Base-by-base conservation (phyloP, 2,329 filamentous ascomycete species). In the Penicillium concentricum region DNA sequence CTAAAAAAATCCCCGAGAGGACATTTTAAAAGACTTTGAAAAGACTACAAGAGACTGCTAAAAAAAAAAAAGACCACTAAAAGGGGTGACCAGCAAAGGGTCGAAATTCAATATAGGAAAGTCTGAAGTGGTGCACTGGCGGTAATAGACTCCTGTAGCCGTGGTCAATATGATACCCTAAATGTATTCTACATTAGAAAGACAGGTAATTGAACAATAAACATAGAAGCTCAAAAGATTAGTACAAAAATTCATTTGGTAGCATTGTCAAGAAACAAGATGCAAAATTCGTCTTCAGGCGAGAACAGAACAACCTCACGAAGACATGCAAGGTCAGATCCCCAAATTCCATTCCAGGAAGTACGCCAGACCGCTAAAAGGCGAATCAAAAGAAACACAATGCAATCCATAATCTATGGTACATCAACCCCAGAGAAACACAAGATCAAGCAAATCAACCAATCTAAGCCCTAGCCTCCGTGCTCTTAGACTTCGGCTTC, bases 401-500 rank as follows among this genome's bases (percentile, higher is more conserved):
- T 34, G 16, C 43, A 48, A 48, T 32, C 26, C 54, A 35, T 20
- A 46, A 6, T 15, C 18, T 50, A 52, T 46, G n/a, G 26, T 52
- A 56, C 54, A 55, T 45, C 42, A 32, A 47, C 15, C 32, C 18
- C 24, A n/a, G 24, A 46, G 34, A 45, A 45, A 18, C 7, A 26
- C 15, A 30, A 52, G 22, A 49, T 16, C 7, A 34, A 45, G 38
- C 18, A 35, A 44, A 16, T 15, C 35, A 28, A 12, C n/a, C 18
- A 34, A 37, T 22, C 45, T 59, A 65, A 24, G 53, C 39, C 44
- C 55, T 64, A 37, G 55, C 52, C 37, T 64, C 61, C 10, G 45
- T 42, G 49, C 51, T 61, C 51, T 45, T 59, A n/a, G 64, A 49
- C 45, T 56, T 59, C 38, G 51, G 46, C 41, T 61, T 61, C 41